These are phyloP conservation scores for Candida bentonensis DNA, from an alignment of 805 yeast genomes.

Conservation along the genomic window DNA sequence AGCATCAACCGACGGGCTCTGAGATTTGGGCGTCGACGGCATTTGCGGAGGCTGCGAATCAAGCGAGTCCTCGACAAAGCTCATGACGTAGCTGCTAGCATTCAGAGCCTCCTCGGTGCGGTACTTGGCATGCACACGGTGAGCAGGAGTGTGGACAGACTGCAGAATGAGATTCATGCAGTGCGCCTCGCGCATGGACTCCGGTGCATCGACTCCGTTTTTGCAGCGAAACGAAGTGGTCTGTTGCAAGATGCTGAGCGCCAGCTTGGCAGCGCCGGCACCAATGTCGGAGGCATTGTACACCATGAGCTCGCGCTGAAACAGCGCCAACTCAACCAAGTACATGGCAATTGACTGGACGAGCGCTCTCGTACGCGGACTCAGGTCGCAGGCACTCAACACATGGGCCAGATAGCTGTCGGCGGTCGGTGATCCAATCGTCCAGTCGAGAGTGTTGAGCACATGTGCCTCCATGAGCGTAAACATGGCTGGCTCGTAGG, in stretches of 20 bases:
- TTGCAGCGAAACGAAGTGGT: slow-evolving; percentile 1
- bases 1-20: not conserved
- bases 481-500: slow-evolving; percentile 46
- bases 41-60: slow-evolving; percentile 2
- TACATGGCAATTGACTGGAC: slow-evolving; percentile 18
- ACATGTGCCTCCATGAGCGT: slow-evolving; percentile 70
- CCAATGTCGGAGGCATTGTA: slow-evolving; percentile 21
- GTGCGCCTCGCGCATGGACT: slow-evolving; percentile 2
- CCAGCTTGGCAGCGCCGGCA: slow-evolving; percentile 21
- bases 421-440: slow-evolving; percentile 47
- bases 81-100: slow-evolving; percentile 4
- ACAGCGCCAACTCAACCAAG: slow-evolving; percentile 24
- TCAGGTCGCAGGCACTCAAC: slow-evolving; percentile 4
- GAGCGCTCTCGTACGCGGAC: slow-evolving; percentile 5
- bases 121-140: slow-evolving; percentile 10
- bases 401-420: slow-evolving; percentile 27
- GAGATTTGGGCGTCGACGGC: slow-evolving; percentile 1
- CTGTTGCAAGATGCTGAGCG: slow-evolving; percentile 15
- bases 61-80: slow-evolving; percentile 4
- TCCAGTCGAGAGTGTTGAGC: slow-evolving; percentile 59
- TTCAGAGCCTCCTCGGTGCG: slow-evolving; percentile 2
- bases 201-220: not conserved
- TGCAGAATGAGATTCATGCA: slow-evolving; percentile 11
- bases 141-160: slow-evolving; percentile 6
- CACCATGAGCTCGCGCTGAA: slow-evolving; percentile 17